Conservation (phyloP, 352 stramenopile genomes). For the Thraustochytrium striatum region DNA sequence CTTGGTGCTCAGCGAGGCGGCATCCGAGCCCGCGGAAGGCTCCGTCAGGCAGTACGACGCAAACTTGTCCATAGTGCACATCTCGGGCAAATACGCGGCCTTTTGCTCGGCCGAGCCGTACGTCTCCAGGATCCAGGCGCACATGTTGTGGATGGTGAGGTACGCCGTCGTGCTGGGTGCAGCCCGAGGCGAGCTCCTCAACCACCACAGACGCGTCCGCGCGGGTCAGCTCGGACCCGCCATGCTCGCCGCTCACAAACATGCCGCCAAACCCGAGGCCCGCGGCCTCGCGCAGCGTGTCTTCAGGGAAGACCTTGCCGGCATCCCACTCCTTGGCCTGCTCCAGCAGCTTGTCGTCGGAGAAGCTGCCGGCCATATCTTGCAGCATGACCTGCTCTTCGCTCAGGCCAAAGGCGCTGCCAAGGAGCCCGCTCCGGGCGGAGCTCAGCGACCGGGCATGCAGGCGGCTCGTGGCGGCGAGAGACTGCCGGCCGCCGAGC, state of each 20-base stretch:
- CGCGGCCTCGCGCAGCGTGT: slow-evolving; percentile 54
- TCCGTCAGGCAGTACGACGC: slow-evolving; percentile 59
- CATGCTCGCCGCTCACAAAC: slow-evolving; percentile 55
- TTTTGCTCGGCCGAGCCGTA: slow-evolving; percentile 54
- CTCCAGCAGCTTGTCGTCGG: slow-evolving; percentile 54
- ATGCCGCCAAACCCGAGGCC: slow-evolving; percentile 56
- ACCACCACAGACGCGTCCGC: slow-evolving; percentile 53
- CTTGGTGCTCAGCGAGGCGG: slow-evolving; percentile 53
- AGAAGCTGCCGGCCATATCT: slow-evolving; percentile 53
- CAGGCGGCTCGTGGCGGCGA: too few species aligned
- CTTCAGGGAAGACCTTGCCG: slow-evolving; percentile 55
- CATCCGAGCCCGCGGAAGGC: slow-evolving; percentile 54
- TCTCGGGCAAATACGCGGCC: slow-evolving; percentile 50
- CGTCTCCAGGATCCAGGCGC: slow-evolving; percentile 57
- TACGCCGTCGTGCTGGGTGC: slow-evolving; percentile 57
- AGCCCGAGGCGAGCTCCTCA: slow-evolving; percentile 52
- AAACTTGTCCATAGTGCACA: slow-evolving; percentile 57
- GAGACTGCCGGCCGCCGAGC: too few species aligned
- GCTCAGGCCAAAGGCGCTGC: slow-evolving; percentile 44
- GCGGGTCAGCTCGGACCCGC: slow-evolving; percentile 53
- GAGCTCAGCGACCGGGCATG: neutral
- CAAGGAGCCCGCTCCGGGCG: neutral
- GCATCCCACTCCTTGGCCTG: slow-evolving; percentile 56
- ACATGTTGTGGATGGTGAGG: slow-evolving; percentile 61
- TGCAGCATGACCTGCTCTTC: slow-evolving; percentile 54